A percentile compares a stretch with the other conserved stretches of the same genome.
phyloP scores from a whole-genome alignment of 805 yeast genomes.

The Metschnikowia kunwiensis region DNA sequence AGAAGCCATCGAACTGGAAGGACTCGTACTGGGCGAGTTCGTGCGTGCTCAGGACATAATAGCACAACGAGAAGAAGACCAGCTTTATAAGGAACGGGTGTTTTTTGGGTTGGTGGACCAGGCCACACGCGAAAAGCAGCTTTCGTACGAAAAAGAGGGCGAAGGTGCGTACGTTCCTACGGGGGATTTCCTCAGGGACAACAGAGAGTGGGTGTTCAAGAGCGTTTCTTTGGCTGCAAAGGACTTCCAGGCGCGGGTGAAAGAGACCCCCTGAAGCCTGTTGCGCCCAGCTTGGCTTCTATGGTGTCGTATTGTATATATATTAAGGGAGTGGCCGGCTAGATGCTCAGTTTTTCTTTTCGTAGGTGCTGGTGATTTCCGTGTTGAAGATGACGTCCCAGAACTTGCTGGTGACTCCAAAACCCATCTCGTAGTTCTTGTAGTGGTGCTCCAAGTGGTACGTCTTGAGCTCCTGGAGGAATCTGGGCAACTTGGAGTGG shows the following conservation, averaged over 20 bases:
- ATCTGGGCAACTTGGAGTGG: conserved; percentile 77
- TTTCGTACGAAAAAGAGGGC: conserved; percentile 2
- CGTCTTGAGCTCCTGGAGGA: conserved; percentile 74
- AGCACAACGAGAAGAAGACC: conserved; percentile 1
- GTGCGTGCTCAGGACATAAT: conserved; percentile 3
- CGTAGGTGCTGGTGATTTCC: conserved; percentile 52
- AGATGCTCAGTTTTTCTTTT: conserved; percentile 40
- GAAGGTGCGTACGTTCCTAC: background rate
- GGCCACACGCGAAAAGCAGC: conserved; percentile 6
- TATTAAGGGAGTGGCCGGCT: no score
- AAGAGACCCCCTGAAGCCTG: no score
- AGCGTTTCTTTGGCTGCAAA: conserved; percentile 1
- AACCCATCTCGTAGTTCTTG: conserved; percentile 93
- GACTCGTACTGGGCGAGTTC: background rate
- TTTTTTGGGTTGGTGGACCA: conserved; percentile 11
- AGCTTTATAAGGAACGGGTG: conserved; percentile 9
- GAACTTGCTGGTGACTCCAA: conserved; percentile 90
- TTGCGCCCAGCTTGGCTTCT: no score
- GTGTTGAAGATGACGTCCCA: conserved; percentile 95
- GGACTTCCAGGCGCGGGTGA: conserved; percentile 4
- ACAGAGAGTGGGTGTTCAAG: conserved; percentile 4
- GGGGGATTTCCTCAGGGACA: background rate
- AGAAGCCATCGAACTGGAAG: conserved; percentile 9
- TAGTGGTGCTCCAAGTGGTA: conserved; percentile 97
- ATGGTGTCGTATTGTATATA: no score